Conservation (phyloP, 140 eudicot genomes). For the Senecio squalidus region DNA sequence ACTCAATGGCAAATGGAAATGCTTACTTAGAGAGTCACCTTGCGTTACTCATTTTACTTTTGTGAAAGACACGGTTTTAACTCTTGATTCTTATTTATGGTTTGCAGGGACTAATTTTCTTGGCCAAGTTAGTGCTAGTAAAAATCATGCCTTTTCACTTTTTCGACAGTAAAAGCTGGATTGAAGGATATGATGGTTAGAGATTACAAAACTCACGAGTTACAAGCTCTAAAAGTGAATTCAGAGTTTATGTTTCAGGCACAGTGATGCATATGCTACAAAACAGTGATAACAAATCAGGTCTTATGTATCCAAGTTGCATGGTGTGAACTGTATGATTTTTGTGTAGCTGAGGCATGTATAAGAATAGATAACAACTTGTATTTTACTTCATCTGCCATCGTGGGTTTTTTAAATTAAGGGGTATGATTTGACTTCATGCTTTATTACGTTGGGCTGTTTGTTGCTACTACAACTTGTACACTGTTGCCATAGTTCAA, state of each 20-base stretch:
- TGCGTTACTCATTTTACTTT: too few relatives aligned
- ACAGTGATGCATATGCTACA: conserved; percentile 4
- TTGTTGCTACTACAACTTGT: not conserved
- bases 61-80: too few relatives aligned
- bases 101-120: conserved; percentile 33
- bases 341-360: conserved; percentile 15
- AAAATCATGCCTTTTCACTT: not conserved
- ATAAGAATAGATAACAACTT: conserved; percentile 2
- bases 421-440: conserved; percentile 8
- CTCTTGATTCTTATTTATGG: conserved; percentile 9
- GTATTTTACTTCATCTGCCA: not conserved
- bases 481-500: too few relatives aligned
- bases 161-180: not conserved
- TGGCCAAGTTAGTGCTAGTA: conserved; percentile 4
- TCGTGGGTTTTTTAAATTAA: conserved; percentile 12
- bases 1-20: too few relatives aligned
- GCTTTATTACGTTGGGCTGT: not conserved
- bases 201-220: not conserved
- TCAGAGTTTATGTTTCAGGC: not conserved
- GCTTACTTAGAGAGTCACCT: too few relatives aligned
- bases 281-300: not conserved
- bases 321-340: conserved; percentile 9
- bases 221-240: conserved; percentile 1
- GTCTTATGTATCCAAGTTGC: conserved; percentile 8
- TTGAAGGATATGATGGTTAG: too few relatives aligned